Evolutionary conservation across 306 rosid species (phyloP), one percentile per base, ranked within the genome.

Genomic region (Dryas drummondii): DNA sequence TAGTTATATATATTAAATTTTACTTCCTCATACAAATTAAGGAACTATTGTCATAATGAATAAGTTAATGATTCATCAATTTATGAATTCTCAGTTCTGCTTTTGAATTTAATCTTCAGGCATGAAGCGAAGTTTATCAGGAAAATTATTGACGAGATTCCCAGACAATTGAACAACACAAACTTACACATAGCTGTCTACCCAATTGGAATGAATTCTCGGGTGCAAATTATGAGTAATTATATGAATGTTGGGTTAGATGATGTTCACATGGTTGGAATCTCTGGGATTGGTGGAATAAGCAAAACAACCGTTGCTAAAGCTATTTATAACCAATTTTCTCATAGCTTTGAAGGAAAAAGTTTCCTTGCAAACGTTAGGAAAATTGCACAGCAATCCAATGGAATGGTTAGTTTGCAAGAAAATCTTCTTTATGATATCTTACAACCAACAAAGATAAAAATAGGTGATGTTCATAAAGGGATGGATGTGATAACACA

Each of bases 241-340:
- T 5, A 50, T 10, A 9, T 50, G 0, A 1, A 50, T 50, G 54
- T 0, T 50, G 54, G 54, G 4, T 10, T 15, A 50, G 13, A 50
- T 50, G 54, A 4, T 50, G 54, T 50, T 50, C 6, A 16, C 54
- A 50, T 50, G 4, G 12, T 50, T 50, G 54, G 54, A 50, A 52
- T 80, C 7, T 68, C 16, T 45, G 84, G 84, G 3, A 22, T 22
- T 22, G 22, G 22, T 22, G 22, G 22, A 22, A 22, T 22, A 22
- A 1, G 22, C 0, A 22, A 70, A 51, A 70, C 74, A 19, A 71
- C 58, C 10, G 5, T 56, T 3, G 84, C 84, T 0, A 81, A 81
- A 57, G 81, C 47, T 5, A 44, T 76, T 7, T 75, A 70, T 60
- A 81, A 81, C 6, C 4, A 76, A 15, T n/a, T 76, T 65, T 13